These are phyloP conservation scores for Tolypocladium tundrense DNA, from an alignment of 2,329 filamentous ascomycete genomes.

Conservation along the genomic window DNA sequence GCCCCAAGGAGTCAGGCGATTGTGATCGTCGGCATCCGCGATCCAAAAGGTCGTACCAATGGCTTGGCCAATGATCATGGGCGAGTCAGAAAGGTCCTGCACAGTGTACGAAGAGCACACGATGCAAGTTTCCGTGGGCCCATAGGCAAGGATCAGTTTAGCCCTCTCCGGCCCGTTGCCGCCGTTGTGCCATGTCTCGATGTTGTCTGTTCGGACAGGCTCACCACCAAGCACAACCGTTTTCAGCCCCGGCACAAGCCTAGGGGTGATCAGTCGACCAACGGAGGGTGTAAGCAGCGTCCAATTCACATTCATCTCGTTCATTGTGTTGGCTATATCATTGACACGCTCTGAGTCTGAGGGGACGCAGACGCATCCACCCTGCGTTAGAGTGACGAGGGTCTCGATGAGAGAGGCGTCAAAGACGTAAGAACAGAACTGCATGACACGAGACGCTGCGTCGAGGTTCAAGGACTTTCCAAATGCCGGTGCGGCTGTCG, in stretches of 20 bases:
- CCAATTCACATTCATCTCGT: neutral
- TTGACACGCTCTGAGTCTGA: slow-evolving; percentile 8
- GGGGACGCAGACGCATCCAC: slow-evolving; percentile 13
- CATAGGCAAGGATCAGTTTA: slow-evolving; percentile 3
- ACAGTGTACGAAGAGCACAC: neutral
- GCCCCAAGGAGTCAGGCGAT: slow-evolving; percentile 8
- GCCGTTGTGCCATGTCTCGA: neutral
- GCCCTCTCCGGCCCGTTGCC: neutral
- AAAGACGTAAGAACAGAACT: slow-evolving; percentile 40
- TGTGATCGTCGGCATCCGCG: slow-evolving; percentile 7
- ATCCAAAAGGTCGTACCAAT: slow-evolving; percentile 11
- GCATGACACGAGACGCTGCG: slow-evolving; percentile 18
- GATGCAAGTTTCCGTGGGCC: slow-evolving; percentile 3
- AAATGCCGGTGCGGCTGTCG: slow-evolving; percentile 31
- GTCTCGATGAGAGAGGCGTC: slow-evolving; percentile 30
- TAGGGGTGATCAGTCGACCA: neutral
- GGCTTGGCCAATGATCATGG: neutral
- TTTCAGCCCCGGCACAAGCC: neutral
- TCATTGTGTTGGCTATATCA: neutral
- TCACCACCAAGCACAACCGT: neutral
- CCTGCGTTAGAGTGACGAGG: slow-evolving; percentile 9
- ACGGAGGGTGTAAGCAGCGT: neutral
- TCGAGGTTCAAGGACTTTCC: slow-evolving; percentile 15
- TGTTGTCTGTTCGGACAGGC: neutral
- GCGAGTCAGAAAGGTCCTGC: neutral